A percentile compares a stretch with the other conserved stretches of the same genome.
Evolutionary conservation across 2,329 filamentous ascomycete species (phyloP).

Genomic region (Microsporum audouinii): DNA sequence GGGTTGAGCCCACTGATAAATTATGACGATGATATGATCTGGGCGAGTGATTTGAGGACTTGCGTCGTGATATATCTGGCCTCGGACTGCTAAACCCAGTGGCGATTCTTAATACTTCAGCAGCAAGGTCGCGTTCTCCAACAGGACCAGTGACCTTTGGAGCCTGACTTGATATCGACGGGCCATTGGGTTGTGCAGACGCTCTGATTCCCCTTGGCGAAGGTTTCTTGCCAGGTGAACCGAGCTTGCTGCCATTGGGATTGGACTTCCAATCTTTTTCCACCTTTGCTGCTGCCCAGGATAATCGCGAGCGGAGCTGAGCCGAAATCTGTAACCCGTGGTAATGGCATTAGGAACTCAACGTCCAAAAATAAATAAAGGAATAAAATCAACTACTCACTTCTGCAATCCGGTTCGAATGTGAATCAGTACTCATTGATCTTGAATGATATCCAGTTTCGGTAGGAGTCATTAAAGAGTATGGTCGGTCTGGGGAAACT

Average conservation of each 20-base stretch:
- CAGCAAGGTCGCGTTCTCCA: neutral
- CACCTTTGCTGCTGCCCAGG: conserved; percentile 89
- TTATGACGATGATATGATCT: neutral
- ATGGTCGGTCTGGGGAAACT: conserved; percentile 13
- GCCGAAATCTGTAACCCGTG: conserved; percentile 51
- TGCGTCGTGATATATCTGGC: neutral
- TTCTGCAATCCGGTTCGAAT: conserved; percentile 64
- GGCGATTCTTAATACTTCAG: neutral
- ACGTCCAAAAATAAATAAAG: conserved; percentile 14
- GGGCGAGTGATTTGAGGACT: neutral
- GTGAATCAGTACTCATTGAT: conserved; percentile 58
- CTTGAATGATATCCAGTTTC: conserved; percentile 48
- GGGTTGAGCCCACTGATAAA: neutral
- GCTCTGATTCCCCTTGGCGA: neutral
- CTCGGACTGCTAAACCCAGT: neutral
- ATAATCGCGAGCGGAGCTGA: conserved; percentile 70
- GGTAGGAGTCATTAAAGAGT: conserved; percentile 23
- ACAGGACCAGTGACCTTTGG: neutral
- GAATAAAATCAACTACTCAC: conserved; percentile 38
- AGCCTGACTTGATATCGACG: neutral
- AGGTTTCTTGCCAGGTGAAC: neutral
- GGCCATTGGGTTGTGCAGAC: neutral
- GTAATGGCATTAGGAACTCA: neutral
- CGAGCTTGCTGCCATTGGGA: neutral
- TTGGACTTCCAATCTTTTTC: conserved; percentile 73